phyloP scores from a whole-genome alignment of 2,329 filamentous ascomycete genomes.

The Fusarium sp. region DNA sequence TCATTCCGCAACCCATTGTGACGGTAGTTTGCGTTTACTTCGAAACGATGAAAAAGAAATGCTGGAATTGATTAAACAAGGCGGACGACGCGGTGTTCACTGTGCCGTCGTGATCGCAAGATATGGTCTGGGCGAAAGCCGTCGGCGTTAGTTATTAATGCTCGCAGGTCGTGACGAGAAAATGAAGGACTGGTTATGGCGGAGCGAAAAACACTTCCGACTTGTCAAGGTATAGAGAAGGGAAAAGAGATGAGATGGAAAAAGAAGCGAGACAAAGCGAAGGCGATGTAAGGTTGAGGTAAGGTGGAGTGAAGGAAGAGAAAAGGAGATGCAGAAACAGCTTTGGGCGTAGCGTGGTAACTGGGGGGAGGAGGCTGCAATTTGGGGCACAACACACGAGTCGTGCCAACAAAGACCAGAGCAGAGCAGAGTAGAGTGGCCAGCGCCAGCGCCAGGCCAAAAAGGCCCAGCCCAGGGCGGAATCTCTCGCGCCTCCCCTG shows the following conservation, averaged over 20 bases:
- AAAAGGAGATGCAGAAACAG: constrained; percentile 50
- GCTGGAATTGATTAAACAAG: constrained; percentile 21
- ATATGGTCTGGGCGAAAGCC: constrained; percentile 25
- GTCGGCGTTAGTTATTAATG: constrained; percentile 35
- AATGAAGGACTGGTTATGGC: constrained; percentile 38
- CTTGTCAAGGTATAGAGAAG: constrained; percentile 40
- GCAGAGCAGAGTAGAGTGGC: background rate
- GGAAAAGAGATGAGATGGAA: constrained; percentile 42
- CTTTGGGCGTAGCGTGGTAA: constrained; percentile 47
- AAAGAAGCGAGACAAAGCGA: constrained; percentile 43
- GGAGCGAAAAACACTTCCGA: constrained; percentile 30
- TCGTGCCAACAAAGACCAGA: constrained; percentile 45
- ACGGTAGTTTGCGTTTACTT: constrained; percentile 53
- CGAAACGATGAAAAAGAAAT: constrained; percentile 25
- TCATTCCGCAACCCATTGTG: constrained; percentile 99
- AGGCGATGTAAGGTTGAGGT: constrained; percentile 41
- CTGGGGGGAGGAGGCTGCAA: constrained; percentile 48
- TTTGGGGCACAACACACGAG: constrained; percentile 51
- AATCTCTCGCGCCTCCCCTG: constrained; percentile 50
- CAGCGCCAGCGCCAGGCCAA: constrained; percentile 34
- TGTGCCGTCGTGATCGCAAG: constrained; percentile 36
- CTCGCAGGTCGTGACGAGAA: constrained; percentile 35
- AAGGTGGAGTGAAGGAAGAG: constrained; percentile 48
- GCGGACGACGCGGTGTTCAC: constrained; percentile 39
- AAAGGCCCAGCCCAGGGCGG: constrained; percentile 48